Conservation (phyloP, 768 basidiomycete species). For the Clavulina sp. region DNA sequence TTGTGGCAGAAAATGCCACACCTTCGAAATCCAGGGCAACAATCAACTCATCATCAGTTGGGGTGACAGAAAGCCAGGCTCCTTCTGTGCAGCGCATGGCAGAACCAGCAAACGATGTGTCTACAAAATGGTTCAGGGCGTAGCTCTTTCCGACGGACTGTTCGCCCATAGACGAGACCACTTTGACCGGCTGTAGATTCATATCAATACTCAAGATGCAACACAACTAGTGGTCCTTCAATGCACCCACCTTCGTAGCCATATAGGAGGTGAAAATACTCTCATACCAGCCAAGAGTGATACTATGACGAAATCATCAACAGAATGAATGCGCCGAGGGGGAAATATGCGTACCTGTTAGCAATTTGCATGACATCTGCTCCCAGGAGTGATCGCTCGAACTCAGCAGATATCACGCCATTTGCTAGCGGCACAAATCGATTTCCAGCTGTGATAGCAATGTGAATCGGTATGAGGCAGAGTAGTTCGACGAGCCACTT, state of each 20-base stretch:
- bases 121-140: constrained; percentile 39
- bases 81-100: constrained; percentile 7
- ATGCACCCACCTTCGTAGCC: constrained; percentile 34
- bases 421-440: constrained; percentile 44
- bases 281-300: constrained; percentile 50
- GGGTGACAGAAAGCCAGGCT: constrained; percentile 51
- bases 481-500: constrained; percentile 47
- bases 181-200: constrained; percentile 34
- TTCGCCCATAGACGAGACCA: constrained; percentile 43
- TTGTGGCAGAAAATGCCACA: constrained; percentile 9
- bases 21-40: constrained; percentile 53
- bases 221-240: neutral
- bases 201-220: neutral
- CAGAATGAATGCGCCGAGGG: neutral
- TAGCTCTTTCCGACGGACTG: constrained; percentile 42
- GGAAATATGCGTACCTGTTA: constrained; percentile 18
- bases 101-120: constrained; percentile 47
- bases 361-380: constrained; percentile 42
- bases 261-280: constrained; percentile 44
- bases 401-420: constrained; percentile 31
- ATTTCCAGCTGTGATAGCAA: constrained; percentile 42
- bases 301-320: constrained; percentile 4
- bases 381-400: constrained; percentile 37
- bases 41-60: constrained; percentile 33
- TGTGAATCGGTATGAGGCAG: constrained; percentile 47